Conservation (phyloP, 805 yeast genomes). For the Saccharomycopsis sp. region DNA sequence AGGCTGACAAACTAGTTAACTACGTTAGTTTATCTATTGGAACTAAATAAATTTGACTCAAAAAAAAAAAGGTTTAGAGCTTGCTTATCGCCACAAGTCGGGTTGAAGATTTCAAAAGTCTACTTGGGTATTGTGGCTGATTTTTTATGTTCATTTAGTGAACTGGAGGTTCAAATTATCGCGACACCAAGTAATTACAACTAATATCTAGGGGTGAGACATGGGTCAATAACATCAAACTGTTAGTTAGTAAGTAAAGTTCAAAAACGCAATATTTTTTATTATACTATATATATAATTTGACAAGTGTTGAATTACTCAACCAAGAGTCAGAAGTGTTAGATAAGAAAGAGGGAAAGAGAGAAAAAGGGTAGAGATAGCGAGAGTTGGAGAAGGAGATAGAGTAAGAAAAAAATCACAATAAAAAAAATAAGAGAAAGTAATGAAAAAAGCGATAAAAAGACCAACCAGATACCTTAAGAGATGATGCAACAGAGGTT, state of each 20-base stretch:
- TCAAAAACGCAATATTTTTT: too few species aligned
- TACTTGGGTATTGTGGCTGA: too few species aligned
- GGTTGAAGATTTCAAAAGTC: not conserved
- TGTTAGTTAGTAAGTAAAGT: too few species aligned
- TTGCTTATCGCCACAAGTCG: not conserved
- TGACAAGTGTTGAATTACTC: too few species aligned
- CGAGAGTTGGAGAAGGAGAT: not conserved
- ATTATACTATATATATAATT: too few species aligned
- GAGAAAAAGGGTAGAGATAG: not conserved
- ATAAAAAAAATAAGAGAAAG: not conserved
- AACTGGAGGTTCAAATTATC: not conserved
- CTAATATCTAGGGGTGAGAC: not conserved
- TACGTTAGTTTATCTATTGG: not conserved
- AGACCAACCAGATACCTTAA: too few species aligned
- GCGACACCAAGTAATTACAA: not conserved
- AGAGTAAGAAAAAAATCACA: not conserved
- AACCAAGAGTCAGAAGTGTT: too few species aligned
- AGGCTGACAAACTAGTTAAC: not conserved
- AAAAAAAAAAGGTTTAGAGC: not conserved
- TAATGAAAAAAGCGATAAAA: not conserved
- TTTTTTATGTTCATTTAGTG: too few species aligned
- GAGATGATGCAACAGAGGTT: too few species aligned
- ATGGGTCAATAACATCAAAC: too few species aligned
- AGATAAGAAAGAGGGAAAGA: not conserved
- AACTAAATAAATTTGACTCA: not conserved